Evolutionary conservation across 2,329 filamentous ascomycete species (phyloP).

Genomic region (Xylaria sp.): DNA sequence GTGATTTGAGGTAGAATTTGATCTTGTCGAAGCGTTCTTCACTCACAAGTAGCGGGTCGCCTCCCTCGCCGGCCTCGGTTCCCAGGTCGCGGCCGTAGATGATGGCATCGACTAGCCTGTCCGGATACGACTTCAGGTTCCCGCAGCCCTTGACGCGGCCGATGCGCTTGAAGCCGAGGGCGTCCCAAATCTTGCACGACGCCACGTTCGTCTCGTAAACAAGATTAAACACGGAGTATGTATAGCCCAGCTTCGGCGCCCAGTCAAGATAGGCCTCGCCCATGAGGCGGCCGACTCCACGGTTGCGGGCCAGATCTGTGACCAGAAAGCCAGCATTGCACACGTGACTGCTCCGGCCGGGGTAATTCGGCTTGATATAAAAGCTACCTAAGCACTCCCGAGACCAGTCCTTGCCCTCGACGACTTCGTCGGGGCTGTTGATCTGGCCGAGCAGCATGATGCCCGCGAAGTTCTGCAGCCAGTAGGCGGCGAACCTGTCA

Average conservation of each 20-base stretch:
- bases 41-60: conserved; percentile 82
- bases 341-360: conserved; percentile 88
- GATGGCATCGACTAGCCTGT: conserved; percentile 77
- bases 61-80: conserved; percentile 54
- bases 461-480: conserved; percentile 91
- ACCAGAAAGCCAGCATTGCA: conserved; percentile 87
- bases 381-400: conserved; percentile 88
- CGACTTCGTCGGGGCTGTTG: conserved; percentile 67
- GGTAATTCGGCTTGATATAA: conserved; percentile 95
- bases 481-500: conserved; percentile 83
- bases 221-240: conserved; percentile 92
- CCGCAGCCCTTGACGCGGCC: conserved; percentile 81
- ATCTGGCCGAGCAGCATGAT: conserved; percentile 87
- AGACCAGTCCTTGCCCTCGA: conserved; percentile 77
- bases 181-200: conserved; percentile 91
- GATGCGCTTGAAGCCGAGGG: conserved; percentile 90
- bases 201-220: conserved; percentile 95
- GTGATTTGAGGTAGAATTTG: conserved; percentile 94
- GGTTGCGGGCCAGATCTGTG: conserved; percentile 77
- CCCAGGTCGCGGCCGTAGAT: conserved; percentile 77
- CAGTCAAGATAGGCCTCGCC: conserved; percentile 81
- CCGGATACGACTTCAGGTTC: conserved; percentile 74
- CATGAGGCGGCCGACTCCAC: conserved; percentile 79
- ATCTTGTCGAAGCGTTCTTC: conserved; percentile 99
- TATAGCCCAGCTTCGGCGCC: conserved; percentile 84